Percentiles rank a stretch among this genome's conserved stretches.
Conservation (phyloP, 345 rosid species). For the Excoecaria cochinchinensis region DNA sequence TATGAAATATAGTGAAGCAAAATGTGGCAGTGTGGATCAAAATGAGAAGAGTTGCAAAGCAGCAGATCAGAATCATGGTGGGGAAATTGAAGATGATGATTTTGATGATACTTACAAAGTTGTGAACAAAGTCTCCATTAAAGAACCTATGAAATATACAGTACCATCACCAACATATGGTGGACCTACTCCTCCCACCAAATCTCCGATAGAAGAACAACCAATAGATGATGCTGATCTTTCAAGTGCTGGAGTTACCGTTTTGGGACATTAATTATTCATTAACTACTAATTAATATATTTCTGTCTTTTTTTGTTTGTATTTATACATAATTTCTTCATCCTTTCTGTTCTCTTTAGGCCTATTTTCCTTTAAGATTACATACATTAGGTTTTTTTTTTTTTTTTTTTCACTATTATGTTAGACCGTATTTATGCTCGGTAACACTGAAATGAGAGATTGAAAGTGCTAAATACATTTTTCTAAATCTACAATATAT, state of each 20-base stretch:
- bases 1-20: conserved; percentile 3
- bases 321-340: no score
- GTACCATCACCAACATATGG: not conserved
- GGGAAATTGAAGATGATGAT: conserved; percentile 16
- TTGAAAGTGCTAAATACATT: no score
- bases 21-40: not conserved
- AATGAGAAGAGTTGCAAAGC: not conserved
- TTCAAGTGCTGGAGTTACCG: not conserved
- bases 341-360: not conserved
- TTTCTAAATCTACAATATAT: no score
- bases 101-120: conserved; percentile 39
- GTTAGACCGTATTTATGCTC: no score
- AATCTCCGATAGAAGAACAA: not conserved
- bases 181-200: not conserved
- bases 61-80: not conserved
- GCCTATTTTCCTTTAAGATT: not conserved
- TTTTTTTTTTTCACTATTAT: not conserved
- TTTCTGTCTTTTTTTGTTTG: no score
- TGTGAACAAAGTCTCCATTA: conserved; percentile 16
- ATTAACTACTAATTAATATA: not conserved
- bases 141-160: conserved; percentile 1
- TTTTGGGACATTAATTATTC: not conserved
- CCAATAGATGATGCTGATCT: not conserved
- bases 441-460: no score
- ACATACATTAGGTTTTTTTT: not conserved